These are phyloP conservation scores for Thalassiosira mediterranea DNA, from an alignment of 352 stramenopile species.

Conservation along the genomic window DNA sequence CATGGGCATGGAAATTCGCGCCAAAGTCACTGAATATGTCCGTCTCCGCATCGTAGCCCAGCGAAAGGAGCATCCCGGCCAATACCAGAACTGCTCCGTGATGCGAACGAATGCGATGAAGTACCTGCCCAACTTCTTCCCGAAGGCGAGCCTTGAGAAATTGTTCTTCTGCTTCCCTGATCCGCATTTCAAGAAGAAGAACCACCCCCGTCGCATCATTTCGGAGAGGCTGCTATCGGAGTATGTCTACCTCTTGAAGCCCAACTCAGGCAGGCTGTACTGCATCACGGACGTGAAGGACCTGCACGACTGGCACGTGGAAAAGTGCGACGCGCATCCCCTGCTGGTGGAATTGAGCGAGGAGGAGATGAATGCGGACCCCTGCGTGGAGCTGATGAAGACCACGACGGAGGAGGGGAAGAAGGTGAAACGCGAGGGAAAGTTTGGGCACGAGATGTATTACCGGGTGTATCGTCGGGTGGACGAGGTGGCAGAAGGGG, in stretches of 20 bases:
- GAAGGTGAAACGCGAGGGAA: slow-evolving; percentile 90
- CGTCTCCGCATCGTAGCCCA: slow-evolving; percentile 78
- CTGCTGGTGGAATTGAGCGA: slow-evolving; percentile 91
- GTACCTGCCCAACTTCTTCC: slow-evolving; percentile 86
- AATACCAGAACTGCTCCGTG: slow-evolving; percentile 95
- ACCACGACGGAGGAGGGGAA: slow-evolving; percentile 98
- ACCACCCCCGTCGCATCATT: slow-evolving; percentile 91
- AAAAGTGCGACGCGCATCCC: slow-evolving; percentile 92
- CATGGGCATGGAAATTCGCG: slow-evolving; percentile 96
- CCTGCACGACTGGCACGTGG: slow-evolving; percentile 96
- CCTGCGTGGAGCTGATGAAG: slow-evolving; percentile 94
- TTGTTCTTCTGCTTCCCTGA: slow-evolving; percentile 99
- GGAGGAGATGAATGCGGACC: slow-evolving; percentile 89
- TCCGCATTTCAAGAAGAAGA: slow-evolving; percentile 98
- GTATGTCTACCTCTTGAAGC: slow-evolving; percentile 95
- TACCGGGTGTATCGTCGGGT: slow-evolving; percentile 84
- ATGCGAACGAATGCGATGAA: slow-evolving; percentile 97
- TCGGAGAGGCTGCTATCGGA: slow-evolving; percentile 90
- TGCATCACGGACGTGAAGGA: slow-evolving; percentile 99
- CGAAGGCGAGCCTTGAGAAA: slow-evolving; percentile 87
- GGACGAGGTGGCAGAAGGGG: slow-evolving; percentile 81
- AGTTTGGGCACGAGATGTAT: slow-evolving; percentile 52
- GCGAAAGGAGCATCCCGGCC: slow-evolving; percentile 64
- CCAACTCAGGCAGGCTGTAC: slow-evolving; percentile 91
- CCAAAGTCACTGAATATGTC: slow-evolving; percentile 90